Conservation (phyloP, 768 basidiomycete species). For the Lactarius evosmus region DNA sequence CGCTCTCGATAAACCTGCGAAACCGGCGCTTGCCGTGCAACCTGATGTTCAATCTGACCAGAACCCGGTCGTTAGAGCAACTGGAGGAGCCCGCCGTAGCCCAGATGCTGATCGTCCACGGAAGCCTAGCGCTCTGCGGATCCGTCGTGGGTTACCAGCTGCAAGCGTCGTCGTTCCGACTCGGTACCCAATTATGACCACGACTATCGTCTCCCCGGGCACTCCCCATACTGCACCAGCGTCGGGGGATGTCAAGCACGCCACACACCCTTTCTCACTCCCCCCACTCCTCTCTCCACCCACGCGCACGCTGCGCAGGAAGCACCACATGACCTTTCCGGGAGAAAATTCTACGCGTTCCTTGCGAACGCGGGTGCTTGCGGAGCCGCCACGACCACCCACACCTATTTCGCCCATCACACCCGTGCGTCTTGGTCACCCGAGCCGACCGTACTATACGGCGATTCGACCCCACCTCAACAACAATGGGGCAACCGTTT, state of each 20-base stretch:
- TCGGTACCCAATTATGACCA: slow-evolving; percentile 1
- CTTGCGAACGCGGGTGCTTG: slow-evolving; percentile 16
- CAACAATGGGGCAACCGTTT: neutral
- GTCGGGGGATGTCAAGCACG: neutral
- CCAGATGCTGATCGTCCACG: neutral
- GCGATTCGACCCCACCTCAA: slow-evolving; percentile 23
- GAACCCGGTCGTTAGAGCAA: slow-evolving; percentile 7
- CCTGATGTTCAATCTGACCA: neutral
- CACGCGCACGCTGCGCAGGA: slow-evolving; percentile 21
- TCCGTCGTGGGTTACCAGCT: slow-evolving; percentile 19
- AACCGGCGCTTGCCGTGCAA: neutral
- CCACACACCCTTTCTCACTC: slow-evolving; percentile 14
- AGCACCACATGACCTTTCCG: slow-evolving; percentile 23
- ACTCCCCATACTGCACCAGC: neutral
- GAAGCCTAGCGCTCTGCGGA: neutral
- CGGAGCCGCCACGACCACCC: slow-evolving; percentile 1
- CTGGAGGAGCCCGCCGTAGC: neutral
- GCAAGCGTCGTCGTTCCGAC: slow-evolving; percentile 6
- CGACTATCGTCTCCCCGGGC: neutral
- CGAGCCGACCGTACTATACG: slow-evolving; percentile 28
- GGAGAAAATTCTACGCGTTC: slow-evolving; percentile 24
- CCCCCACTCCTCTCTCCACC: slow-evolving; percentile 18
- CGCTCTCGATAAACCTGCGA: neutral
- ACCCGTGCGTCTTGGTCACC: slow-evolving; percentile 23
- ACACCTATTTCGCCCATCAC: neutral